These are phyloP conservation scores for Penicillium sp. DNA, from an alignment of 2,329 filamentous ascomycete species.

Conservation along the genomic window DNA sequence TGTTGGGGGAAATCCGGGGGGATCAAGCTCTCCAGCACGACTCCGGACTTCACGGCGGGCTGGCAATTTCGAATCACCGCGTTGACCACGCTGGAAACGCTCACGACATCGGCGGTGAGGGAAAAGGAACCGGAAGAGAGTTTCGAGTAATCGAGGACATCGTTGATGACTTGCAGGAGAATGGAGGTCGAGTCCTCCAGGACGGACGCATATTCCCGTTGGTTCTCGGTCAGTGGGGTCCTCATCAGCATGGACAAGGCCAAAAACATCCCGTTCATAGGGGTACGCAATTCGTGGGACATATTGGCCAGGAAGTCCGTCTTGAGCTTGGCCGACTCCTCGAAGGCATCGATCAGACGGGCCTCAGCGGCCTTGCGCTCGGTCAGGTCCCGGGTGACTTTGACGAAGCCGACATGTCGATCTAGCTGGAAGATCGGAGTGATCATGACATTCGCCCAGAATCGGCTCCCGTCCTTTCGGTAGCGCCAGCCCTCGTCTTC, in stretches of 20 bases:
- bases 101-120: slow-evolving; percentile 58
- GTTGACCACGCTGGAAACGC: slow-evolving; percentile 49
- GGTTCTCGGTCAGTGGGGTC: slow-evolving; percentile 57
- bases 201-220: slow-evolving; percentile 61
- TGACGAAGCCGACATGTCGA: slow-evolving; percentile 61
- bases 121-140: slow-evolving; percentile 64
- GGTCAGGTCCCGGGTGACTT: slow-evolving; percentile 63
- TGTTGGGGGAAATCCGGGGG: slow-evolving; percentile 54
- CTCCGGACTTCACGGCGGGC: slow-evolving; percentile 50
- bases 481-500: slow-evolving; percentile 66
- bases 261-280: slow-evolving; percentile 66
- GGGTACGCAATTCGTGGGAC: slow-evolving; percentile 67
- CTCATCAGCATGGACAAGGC: slow-evolving; percentile 63
- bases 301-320: slow-evolving; percentile 67
- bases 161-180: slow-evolving; percentile 66
- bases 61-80: slow-evolving; percentile 58
- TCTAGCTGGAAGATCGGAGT: slow-evolving; percentile 59
- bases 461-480: slow-evolving; percentile 60
- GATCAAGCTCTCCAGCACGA: slow-evolving; percentile 52
- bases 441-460: slow-evolving; percentile 66
- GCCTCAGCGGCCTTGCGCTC: slow-evolving; percentile 60
- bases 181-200: slow-evolving; percentile 64
- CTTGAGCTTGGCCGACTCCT: slow-evolving; percentile 67
- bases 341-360: slow-evolving; percentile 61
- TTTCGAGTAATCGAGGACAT: slow-evolving; percentile 70